Percentiles rank a stretch among this genome's conserved stretches.
Conservation (phyloP, 2,329 filamentous ascomycete genomes). For the Xylaria sp. region DNA sequence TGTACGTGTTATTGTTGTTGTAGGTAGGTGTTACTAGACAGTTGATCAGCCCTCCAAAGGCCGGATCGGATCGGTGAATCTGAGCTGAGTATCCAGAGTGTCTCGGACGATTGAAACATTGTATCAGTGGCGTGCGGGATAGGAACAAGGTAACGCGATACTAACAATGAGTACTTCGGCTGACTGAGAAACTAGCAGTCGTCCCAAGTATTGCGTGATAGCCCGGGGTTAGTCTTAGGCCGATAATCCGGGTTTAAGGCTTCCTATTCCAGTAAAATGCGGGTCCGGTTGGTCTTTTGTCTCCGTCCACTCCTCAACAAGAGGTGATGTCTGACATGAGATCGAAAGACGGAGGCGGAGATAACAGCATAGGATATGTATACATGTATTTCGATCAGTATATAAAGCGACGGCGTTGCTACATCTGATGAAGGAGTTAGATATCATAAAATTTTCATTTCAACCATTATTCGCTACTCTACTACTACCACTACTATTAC, state of each 20-base stretch:
- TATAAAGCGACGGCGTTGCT: constrained; percentile 10
- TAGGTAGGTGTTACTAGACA: background rate
- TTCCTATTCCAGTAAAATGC: background rate
- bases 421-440: background rate
- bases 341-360: background rate
- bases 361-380: background rate
- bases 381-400: background rate
- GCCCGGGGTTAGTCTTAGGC: background rate
- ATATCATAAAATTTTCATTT: background rate
- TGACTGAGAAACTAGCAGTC: background rate
- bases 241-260: background rate
- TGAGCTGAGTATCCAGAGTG: no score
- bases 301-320: no score
- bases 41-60: background rate
- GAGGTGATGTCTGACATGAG: background rate
- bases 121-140: background rate
- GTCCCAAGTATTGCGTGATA: background rate
- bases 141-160: background rate
- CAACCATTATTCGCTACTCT: background rate
- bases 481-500: background rate
- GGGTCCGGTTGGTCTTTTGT: no score
- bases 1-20: background rate
- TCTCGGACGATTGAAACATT: no score
- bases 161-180: background rate
- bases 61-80: background rate